Evolutionary conservation across 1,284 basidiomycete genomes (phyloP).

Genomic region (Cerrena zonata): DNA sequence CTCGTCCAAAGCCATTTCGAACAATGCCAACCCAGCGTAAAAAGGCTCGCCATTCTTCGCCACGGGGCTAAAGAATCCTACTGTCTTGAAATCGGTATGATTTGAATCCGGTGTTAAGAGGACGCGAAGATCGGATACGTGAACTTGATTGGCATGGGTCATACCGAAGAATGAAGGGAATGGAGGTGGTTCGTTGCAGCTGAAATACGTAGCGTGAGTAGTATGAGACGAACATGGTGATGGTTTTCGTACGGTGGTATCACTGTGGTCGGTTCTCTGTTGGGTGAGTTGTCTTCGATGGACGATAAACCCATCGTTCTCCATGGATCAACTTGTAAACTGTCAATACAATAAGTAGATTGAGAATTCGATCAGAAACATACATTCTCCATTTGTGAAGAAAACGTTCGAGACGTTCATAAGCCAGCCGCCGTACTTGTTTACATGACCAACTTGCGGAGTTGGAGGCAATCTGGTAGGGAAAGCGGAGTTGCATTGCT

Average conservation of each 20-base stretch:
- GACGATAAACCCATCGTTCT: conserved; percentile 48
- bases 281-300: conserved; percentile 41
- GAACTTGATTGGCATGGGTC: conserved; percentile 42
- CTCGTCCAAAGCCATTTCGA: conserved; percentile 41
- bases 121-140: conserved; percentile 45
- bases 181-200: conserved; percentile 33
- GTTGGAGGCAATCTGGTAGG: conserved; percentile 31
- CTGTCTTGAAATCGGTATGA: conserved; percentile 43
- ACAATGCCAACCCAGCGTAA: conserved; percentile 40
- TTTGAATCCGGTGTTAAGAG: conserved; percentile 41
- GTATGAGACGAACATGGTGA: background rate
- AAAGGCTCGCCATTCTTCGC: conserved; percentile 36
- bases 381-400: conserved; percentile 48
- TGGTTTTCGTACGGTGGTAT: conserved; percentile 34
- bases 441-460: conserved; percentile 38
- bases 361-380: conserved; percentile 10
- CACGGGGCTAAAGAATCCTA: conserved; percentile 45
- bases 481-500: conserved; percentile 38
- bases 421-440: conserved; percentile 47
- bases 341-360: background rate
- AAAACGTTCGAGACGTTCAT: conserved; percentile 45
- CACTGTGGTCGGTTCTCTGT: conserved; percentile 33
- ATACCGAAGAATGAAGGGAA: conserved; percentile 40
- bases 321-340: conserved; percentile 44
- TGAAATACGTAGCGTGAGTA: conserved; percentile 13